Evolutionary conservation across 495 filamentous ascomycete genomes (phyloP).

Genomic region (Penicillium riverlandense): DNA sequence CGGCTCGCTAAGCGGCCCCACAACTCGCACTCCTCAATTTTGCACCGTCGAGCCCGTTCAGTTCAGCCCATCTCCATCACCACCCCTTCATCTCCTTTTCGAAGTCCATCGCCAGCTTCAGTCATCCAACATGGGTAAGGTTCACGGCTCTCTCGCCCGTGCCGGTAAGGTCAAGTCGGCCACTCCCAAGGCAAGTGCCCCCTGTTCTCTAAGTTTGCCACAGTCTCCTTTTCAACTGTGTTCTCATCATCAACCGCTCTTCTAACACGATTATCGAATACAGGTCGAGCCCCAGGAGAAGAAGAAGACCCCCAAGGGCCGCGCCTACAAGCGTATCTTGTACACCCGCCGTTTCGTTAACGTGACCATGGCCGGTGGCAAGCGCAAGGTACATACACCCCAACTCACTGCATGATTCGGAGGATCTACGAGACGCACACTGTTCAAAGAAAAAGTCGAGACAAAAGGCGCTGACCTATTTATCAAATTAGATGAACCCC

Average conservation of each 20-base stretch:
- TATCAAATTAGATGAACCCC: slow-evolving; percentile 29
- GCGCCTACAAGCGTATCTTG: slow-evolving; percentile 93
- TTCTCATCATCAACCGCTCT: slow-evolving; percentile 3
- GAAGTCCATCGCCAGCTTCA: slow-evolving; percentile 17
- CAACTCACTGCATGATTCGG: slow-evolving; percentile 7
- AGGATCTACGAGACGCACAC: neutral
- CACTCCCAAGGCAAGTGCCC: slow-evolving; percentile 70
- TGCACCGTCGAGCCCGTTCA: slow-evolving; percentile 11
- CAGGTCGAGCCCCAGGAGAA: slow-evolving; percentile 40
- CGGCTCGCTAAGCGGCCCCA: slow-evolving; percentile 25
- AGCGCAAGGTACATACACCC: slow-evolving; percentile 76
- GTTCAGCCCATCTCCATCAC: slow-evolving; percentile 12
- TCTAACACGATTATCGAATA: slow-evolving; percentile 18
- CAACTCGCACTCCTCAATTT: slow-evolving; percentile 26
- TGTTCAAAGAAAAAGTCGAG: neutral
- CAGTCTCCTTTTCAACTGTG: slow-evolving; percentile 9
- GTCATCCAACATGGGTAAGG: slow-evolving; percentile 31
- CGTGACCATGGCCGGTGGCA: slow-evolving; percentile 97
- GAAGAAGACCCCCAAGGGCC: slow-evolving; percentile 77
- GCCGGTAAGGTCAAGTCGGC: slow-evolving; percentile 95
- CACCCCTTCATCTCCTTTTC: slow-evolving; percentile 13
- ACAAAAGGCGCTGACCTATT: slow-evolving; percentile 14
- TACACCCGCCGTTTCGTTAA: slow-evolving; percentile 99
- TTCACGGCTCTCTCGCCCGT: slow-evolving; percentile 65
- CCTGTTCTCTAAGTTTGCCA: slow-evolving; percentile 4